phyloP scores from a whole-genome alignment of 768 basidiomycete genomes.

The Roridomyces roridus region DNA sequence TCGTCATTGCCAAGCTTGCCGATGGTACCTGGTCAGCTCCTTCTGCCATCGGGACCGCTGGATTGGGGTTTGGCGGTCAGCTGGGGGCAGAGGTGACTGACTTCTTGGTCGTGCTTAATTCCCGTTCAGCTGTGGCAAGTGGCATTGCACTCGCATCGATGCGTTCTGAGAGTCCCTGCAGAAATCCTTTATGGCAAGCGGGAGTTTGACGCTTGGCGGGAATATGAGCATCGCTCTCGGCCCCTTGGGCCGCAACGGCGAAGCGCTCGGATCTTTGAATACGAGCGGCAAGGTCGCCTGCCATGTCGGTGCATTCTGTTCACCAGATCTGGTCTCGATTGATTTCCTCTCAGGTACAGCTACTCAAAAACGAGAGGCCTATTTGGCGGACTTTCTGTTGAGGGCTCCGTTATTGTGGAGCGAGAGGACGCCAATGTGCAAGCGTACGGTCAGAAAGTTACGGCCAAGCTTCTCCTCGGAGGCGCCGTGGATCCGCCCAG shows the following conservation, averaged over 20 bases:
- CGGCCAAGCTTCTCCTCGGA: slow-evolving; percentile 79
- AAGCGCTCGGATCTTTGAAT: slow-evolving; percentile 84
- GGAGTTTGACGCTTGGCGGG: slow-evolving; percentile 88
- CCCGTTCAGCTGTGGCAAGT: slow-evolving; percentile 52
- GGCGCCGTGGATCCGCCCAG: slow-evolving; percentile 75
- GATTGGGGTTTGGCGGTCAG: slow-evolving; percentile 87
- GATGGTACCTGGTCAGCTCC: slow-evolving; percentile 94
- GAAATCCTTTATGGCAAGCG: slow-evolving; percentile 93
- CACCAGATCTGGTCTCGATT: slow-evolving; percentile 2
- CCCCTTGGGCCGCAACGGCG: slow-evolving; percentile 93
- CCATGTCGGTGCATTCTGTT: slow-evolving; percentile 64
- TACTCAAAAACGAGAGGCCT: slow-evolving; percentile 93
- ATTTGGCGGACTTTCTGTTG: slow-evolving; percentile 89
- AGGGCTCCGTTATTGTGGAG: slow-evolving; percentile 92
- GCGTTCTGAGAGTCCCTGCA: slow-evolving; percentile 30
- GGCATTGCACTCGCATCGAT: neutral
- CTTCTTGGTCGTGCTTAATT: slow-evolving; percentile 89
- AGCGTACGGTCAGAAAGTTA: slow-evolving; percentile 79
- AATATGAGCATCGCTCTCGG: slow-evolving; percentile 91
- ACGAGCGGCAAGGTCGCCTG: slow-evolving; percentile 87
- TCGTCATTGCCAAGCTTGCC: slow-evolving; percentile 85
- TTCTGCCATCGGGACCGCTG: slow-evolving; percentile 92
- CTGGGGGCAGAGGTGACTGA: slow-evolving; percentile 89
- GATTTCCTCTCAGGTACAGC: slow-evolving; percentile 65
- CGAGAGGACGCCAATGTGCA: slow-evolving; percentile 90